Evolutionary conservation across 1,284 basidiomycete genomes (phyloP).

Genomic region (Caloboletus firmus): DNA sequence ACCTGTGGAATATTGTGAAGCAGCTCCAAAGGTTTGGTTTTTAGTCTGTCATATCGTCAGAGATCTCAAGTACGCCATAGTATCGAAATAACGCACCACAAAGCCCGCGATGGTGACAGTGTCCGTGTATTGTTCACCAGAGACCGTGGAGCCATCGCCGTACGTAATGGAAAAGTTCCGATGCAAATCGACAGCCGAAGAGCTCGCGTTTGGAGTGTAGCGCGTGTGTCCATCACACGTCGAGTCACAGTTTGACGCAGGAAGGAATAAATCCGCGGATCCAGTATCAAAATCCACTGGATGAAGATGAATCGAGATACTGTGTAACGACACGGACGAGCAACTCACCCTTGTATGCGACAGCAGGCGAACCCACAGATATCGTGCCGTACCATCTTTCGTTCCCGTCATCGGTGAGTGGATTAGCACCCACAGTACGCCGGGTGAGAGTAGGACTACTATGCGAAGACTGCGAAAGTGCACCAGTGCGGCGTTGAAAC

Average conservation of each 20-base stretch:
- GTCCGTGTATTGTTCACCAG: constrained; percentile 39
- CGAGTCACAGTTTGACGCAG: constrained; percentile 25
- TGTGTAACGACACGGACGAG: background rate
- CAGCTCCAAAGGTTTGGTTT: constrained; percentile 27
- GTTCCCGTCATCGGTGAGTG: constrained; percentile 18
- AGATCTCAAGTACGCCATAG: background rate
- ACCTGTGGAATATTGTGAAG: constrained; percentile 19
- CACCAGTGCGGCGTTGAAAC: constrained; percentile 2
- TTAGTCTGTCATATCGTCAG: constrained; percentile 15
- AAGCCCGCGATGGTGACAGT: constrained; percentile 30
- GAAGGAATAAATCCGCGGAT: constrained; percentile 40
- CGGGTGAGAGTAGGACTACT: background rate
- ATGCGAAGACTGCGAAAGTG: background rate
- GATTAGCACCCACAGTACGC: constrained; percentile 9
- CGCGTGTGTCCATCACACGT: constrained; percentile 37
- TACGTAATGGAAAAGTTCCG: constrained; percentile 33
- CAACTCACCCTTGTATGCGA: constrained; percentile 20
- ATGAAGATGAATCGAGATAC: background rate
- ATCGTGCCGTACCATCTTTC: constrained; percentile 29
- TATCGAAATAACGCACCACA: constrained; percentile 13
- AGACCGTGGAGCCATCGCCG: constrained; percentile 37
- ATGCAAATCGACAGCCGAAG: constrained; percentile 31
- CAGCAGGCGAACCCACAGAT: constrained; percentile 23
- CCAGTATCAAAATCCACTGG: constrained; percentile 49
- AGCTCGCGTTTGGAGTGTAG: constrained; percentile 37